Evolutionary conservation across 108 stramenopile species (phyloP).

Genomic region (Poteriospumella lacustris): DNA sequence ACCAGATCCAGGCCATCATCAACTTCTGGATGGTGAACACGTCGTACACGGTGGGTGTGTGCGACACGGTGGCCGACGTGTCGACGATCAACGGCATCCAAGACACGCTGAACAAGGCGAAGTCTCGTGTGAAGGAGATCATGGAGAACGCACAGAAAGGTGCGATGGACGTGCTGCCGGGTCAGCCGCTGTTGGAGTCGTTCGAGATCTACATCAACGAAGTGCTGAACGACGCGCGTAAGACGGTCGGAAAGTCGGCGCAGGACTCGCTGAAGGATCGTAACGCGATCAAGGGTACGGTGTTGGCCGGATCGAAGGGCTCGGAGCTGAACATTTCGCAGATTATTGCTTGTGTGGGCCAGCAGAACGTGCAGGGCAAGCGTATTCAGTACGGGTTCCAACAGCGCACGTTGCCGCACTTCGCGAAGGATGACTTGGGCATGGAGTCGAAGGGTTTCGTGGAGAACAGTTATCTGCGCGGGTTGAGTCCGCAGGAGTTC

Average conservation of each 20-base stretch:
- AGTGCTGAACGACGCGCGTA: constrained; percentile 87
- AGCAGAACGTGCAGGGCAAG: constrained; percentile 98
- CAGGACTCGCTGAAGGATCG: constrained; percentile 76
- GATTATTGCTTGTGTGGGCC: constrained; percentile 99
- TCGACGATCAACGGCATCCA: constrained; percentile 88
- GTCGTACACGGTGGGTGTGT: constrained; percentile 94
- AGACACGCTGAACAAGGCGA: constrained; percentile 90
- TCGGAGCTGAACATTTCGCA: constrained; percentile 96
- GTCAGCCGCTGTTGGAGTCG: constrained; percentile 94
- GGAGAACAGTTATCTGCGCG: constrained; percentile 95
- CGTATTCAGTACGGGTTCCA: constrained; percentile 97
- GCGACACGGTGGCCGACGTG: constrained; percentile 89
- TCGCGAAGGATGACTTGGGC: constrained; percentile 96
- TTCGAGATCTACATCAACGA: constrained; percentile 96
- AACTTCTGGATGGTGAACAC: constrained; percentile 90
- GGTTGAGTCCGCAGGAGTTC: constrained; percentile 95
- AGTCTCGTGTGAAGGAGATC: constrained; percentile 81
- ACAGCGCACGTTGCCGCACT: constrained; percentile 93
- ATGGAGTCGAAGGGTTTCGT: constrained; percentile 96
- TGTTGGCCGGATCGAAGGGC: constrained; percentile 93
- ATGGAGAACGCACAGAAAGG: constrained; percentile 93
- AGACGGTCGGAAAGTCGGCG: constrained; percentile 87
- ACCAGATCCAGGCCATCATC: constrained; percentile 84
- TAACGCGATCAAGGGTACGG: constrained; percentile 96
- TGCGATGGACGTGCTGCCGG: constrained; percentile 88